phyloP scores from a whole-genome alignment of 169 alveolate genomes.

The Perkinsus olseni region DNA sequence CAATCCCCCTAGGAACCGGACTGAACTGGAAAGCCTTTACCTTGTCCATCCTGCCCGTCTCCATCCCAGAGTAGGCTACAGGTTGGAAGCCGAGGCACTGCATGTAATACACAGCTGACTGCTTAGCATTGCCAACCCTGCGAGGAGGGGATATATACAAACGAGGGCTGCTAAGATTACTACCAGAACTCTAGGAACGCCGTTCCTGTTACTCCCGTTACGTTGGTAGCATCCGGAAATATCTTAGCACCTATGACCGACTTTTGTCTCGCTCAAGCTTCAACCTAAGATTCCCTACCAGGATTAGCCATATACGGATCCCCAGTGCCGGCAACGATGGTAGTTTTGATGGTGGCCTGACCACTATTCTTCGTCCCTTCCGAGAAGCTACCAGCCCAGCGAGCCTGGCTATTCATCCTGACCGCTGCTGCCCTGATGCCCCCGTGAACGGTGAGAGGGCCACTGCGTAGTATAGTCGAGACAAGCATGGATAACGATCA shows the following conservation, averaged over 20 bases:
- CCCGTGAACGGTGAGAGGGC: too few species aligned
- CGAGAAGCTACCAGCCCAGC: neutral
- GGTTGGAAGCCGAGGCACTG: conserved; percentile 48
- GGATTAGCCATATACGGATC: neutral
- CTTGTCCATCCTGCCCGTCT: conserved; percentile 44
- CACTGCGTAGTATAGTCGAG: too few species aligned
- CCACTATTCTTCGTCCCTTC: neutral
- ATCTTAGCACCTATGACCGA: neutral
- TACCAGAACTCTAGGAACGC: neutral
- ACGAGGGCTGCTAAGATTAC: neutral
- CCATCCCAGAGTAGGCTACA: conserved; percentile 61
- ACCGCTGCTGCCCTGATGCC: neutral
- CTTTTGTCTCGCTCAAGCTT: too few species aligned
- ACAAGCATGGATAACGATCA: too few species aligned
- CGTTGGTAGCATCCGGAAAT: neutral
- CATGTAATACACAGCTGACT: neutral
- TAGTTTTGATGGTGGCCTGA: neutral
- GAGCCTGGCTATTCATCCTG: neutral
- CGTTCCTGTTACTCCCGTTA: neutral
- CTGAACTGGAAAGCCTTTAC: conserved; percentile 21
- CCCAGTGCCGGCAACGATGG: neutral
- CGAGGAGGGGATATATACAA: neutral
- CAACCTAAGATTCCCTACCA: neutral
- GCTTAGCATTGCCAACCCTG: neutral
- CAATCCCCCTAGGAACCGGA: neutral